phyloP scores from a whole-genome alignment of 345 rosid genomes.

The Bruguiera sexangula region DNA sequence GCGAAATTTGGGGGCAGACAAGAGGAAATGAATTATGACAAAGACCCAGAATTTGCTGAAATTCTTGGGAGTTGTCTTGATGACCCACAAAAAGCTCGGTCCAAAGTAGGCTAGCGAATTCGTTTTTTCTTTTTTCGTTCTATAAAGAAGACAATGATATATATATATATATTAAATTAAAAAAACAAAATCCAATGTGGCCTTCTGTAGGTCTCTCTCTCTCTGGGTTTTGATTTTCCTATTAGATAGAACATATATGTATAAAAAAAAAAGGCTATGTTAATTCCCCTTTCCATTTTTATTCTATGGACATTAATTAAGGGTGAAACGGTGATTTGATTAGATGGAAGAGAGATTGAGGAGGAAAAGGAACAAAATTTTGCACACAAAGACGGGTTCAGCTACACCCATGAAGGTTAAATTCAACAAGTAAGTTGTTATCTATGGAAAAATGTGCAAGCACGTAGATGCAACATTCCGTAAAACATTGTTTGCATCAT shows the following conservation, averaged over 20 bases:
- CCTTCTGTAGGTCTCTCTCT: too few species aligned
- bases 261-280: neutral
- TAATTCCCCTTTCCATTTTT: neutral
- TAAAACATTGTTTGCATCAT: too few species aligned
- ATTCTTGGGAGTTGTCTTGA: constrained; percentile 69
- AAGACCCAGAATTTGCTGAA: constrained; percentile 84
- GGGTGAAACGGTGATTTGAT: constrained; percentile 9
- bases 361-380: constrained; percentile 71
- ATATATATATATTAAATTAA: too few species aligned
- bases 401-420: constrained; percentile 63
- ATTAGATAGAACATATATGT: too few species aligned
- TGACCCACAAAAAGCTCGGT: constrained; percentile 71
- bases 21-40: constrained; percentile 59
- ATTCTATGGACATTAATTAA: neutral
- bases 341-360: constrained; percentile 91
- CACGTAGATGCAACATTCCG: neutral
- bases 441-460: neutral
- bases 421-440: constrained; percentile 69
- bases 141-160: too few species aligned
- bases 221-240: too few species aligned
- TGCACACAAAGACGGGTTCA: constrained; percentile 84
- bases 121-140: neutral
- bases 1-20: constrained; percentile 39
- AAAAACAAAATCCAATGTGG: too few species aligned
- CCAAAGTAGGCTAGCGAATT: constrained; percentile 43